Evolutionary conservation across 805 yeast genomes (phyloP).

Genomic region (Ogataea wickerhamii): DNA sequence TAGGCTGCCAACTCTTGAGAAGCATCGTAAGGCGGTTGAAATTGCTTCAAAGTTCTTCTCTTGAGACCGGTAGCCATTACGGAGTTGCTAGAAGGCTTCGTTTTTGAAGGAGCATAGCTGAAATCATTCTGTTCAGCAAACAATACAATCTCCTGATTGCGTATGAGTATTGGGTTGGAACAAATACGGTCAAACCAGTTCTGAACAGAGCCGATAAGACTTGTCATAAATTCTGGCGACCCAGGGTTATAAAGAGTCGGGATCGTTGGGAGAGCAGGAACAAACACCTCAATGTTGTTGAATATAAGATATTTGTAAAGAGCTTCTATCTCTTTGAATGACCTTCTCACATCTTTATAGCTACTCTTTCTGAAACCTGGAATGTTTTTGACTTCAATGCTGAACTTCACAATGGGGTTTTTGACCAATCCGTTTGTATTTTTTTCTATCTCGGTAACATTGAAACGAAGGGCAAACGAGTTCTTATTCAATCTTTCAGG

Average conservation of each 20-base stretch:
- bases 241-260: conserved; percentile 78
- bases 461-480: conserved; percentile 44
- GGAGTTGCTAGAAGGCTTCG: conserved; percentile 35
- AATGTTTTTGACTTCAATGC: conserved; percentile 52
- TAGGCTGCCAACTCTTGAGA: conserved; percentile 75
- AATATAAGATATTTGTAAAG: conserved; percentile 74
- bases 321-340: conserved; percentile 71
- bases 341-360: conserved; percentile 74
- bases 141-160: conserved; percentile 84
- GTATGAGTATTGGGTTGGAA: conserved; percentile 69
- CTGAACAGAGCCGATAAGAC: conserved; percentile 60
- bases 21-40: conserved; percentile 89
- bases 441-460: conserved; percentile 68
- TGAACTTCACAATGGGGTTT: conserved; percentile 77
- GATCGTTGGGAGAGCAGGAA: conserved; percentile 80
- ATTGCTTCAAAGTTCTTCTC: conserved; percentile 86
- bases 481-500: conserved; percentile 48
- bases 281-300: conserved; percentile 87
- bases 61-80: conserved; percentile 79
- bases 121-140: conserved; percentile 46
- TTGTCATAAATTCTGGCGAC: conserved; percentile 71
- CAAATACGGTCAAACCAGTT: conserved; percentile 80
- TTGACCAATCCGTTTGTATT: conserved; percentile 54
- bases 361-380: conserved; percentile 69
- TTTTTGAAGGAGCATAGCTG: conserved; percentile 36